phyloP scores from a whole-genome alignment of 2,329 filamentous ascomycete species.

The Passalora sequoiae region DNA sequence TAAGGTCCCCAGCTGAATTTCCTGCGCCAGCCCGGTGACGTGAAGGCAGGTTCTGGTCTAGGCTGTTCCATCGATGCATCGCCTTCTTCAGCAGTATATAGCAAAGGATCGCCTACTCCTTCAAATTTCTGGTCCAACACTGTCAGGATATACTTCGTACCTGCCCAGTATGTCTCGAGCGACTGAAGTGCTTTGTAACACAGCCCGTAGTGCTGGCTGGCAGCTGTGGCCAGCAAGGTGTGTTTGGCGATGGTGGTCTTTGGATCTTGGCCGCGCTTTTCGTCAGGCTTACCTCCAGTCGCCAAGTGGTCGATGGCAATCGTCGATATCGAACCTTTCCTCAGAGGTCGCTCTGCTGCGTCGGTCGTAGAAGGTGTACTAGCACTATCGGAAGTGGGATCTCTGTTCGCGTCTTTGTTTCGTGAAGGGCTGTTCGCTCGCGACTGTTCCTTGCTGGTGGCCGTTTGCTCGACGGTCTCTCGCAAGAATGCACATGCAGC shows the following conservation, averaged over 20 bases:
- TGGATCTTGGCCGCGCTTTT: slow-evolving; percentile 14
- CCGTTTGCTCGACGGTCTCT: slow-evolving; percentile 67
- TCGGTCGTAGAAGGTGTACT: slow-evolving; percentile 8
- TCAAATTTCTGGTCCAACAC: slow-evolving; percentile 83
- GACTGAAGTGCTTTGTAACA: slow-evolving; percentile 80
- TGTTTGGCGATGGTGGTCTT: slow-evolving; percentile 56
- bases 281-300: slow-evolving; percentile 12
- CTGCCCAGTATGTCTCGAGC: slow-evolving; percentile 79
- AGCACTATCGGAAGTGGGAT: slow-evolving; percentile 11
- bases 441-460: slow-evolving; percentile 57
- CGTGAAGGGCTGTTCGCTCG: slow-evolving; percentile 41
- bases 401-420: slow-evolving; percentile 5
- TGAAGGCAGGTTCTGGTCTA: slow-evolving; percentile 45
- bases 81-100: slow-evolving; percentile 68
- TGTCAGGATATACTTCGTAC: slow-evolving; percentile 79
- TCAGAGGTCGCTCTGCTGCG: slow-evolving; percentile 9
- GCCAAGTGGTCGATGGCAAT: slow-evolving; percentile 8
- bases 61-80: slow-evolving; percentile 60
- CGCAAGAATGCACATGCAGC: slow-evolving; percentile 84
- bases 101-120: slow-evolving; percentile 70
- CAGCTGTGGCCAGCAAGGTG: slow-evolving; percentile 70
- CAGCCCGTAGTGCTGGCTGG: slow-evolving; percentile 79
- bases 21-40: slow-evolving; percentile 48
- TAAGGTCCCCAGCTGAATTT: slow-evolving; percentile 44
- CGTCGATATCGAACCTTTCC: slow-evolving; percentile 14